phyloP scores from a whole-genome alignment of 1,284 basidiomycete species.

The Leccinum fallax region DNA sequence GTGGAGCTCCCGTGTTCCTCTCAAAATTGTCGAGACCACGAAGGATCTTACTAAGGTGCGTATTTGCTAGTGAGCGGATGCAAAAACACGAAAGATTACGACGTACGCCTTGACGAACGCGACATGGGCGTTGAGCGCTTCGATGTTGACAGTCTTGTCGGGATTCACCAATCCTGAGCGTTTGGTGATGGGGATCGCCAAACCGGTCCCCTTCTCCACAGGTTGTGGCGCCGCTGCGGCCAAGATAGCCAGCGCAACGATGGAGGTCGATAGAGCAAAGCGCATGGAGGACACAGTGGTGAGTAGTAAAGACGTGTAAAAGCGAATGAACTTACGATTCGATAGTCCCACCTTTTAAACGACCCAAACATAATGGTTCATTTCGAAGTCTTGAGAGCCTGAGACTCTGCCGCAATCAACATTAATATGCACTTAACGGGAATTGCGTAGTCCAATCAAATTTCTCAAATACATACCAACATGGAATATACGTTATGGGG shows the following conservation, averaged over 20 bases:
- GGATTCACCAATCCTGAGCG: conserved; percentile 13
- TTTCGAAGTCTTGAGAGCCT: background rate
- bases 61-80: background rate
- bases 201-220: background rate
- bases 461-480: background rate
- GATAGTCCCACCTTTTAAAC: conserved; percentile 4
- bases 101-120: conserved; percentile 17
- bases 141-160: conserved; percentile 12
- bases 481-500: background rate
- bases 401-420: background rate
- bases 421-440: background rate
- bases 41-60: conserved; percentile 17
- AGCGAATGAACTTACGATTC: background rate
- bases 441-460: background rate
- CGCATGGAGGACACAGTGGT: conserved; percentile 6
- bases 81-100: background rate
- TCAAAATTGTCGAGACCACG: conserved; percentile 17
- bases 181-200: conserved; percentile 20
- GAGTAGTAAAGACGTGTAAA: background rate
- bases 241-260: conserved; percentile 10
- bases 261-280: conserved; percentile 4
- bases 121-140: conserved; percentile 17
- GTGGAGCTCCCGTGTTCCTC: conserved; percentile 16
- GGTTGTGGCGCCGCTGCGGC: conserved; percentile 4
- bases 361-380: background rate